Evolutionary conservation across 768 basidiomycete species (phyloP).

Genomic region (Mycena vitilis): DNA sequence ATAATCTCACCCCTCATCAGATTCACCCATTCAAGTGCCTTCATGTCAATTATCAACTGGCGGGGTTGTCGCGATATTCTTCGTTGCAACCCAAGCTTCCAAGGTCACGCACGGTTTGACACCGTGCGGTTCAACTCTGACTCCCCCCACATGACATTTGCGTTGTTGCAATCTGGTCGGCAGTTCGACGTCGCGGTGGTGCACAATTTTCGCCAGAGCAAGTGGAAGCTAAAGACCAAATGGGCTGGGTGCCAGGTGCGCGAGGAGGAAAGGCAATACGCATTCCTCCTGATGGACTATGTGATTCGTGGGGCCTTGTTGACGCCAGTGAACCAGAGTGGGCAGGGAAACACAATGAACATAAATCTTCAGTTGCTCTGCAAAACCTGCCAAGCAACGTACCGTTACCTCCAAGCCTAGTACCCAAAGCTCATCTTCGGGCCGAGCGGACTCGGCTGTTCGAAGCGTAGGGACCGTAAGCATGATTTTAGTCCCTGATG

Average conservation of each 20-base stretch:
- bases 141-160: conserved; percentile 5
- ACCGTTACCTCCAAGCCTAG: too few species aligned
- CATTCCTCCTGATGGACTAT: not conserved
- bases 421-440: too few species aligned
- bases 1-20: not conserved
- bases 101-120: conserved; percentile 20
- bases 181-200: conserved; percentile 1
- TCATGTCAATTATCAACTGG: conserved; percentile 33
- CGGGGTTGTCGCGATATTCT: conserved; percentile 29
- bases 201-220: not conserved
- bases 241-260: conserved; percentile 6
- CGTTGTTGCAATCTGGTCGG: not conserved
- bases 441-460: too few species aligned
- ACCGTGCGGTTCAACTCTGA: conserved; percentile 23
- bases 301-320: not conserved
- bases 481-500: too few species aligned
- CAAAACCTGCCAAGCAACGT: not conserved
- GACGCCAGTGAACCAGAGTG: not conserved
- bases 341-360: not conserved
- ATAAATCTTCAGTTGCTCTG: not conserved
- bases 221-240: conserved; percentile 1
- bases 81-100: conserved; percentile 24
- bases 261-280: not conserved
- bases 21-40: conserved; percentile 13
- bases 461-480: too few species aligned